phyloP scores from a whole-genome alignment of 2,329 filamentous ascomycete genomes.

The Cytospora leucostoma region DNA sequence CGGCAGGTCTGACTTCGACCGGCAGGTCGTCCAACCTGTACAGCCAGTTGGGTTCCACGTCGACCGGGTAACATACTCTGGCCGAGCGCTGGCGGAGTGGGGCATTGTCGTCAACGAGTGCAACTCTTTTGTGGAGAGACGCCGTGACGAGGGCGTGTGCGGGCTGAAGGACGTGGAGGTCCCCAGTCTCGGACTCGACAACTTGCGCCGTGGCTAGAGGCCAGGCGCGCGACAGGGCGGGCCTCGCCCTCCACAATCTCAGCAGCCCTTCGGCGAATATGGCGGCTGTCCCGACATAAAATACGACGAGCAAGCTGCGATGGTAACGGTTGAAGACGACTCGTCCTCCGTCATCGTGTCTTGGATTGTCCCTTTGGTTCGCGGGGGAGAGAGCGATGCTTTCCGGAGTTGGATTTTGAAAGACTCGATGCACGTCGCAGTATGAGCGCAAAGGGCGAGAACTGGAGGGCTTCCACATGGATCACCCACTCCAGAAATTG shows the following conservation, averaged over 20 bases:
- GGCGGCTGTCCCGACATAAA: not conserved
- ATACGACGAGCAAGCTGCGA: not conserved
- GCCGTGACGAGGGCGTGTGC: conserved; percentile 71
- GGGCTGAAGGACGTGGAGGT: conserved; percentile 69
- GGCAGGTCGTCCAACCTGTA: conserved; percentile 42
- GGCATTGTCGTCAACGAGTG: conserved; percentile 72
- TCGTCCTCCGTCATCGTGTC: not conserved
- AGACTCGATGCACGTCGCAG: not conserved
- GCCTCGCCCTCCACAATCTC: not conserved
- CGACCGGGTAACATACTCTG: conserved; percentile 61
- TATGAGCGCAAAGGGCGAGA: not conserved
- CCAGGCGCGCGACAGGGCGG: not conserved
- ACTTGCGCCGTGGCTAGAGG: conserved; percentile 46
- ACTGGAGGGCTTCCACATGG: not conserved
- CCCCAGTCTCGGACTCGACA: conserved; percentile 64
- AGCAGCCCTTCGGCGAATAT: not conserved
- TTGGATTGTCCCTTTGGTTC: conserved; percentile 13
- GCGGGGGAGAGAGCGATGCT: not conserved
- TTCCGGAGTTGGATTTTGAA: not conserved
- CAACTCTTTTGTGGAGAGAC: conserved; percentile 78
- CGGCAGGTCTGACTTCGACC: conserved; percentile 33
- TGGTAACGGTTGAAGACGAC: not conserved
- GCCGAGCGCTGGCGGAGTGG: conserved; percentile 79
- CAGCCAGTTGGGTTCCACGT: conserved; percentile 49
- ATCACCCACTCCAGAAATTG: not conserved